Evolutionary conservation across 2,329 filamentous ascomycete genomes (phyloP).

Genomic region (Pseudophaeomoniella oleicola): DNA sequence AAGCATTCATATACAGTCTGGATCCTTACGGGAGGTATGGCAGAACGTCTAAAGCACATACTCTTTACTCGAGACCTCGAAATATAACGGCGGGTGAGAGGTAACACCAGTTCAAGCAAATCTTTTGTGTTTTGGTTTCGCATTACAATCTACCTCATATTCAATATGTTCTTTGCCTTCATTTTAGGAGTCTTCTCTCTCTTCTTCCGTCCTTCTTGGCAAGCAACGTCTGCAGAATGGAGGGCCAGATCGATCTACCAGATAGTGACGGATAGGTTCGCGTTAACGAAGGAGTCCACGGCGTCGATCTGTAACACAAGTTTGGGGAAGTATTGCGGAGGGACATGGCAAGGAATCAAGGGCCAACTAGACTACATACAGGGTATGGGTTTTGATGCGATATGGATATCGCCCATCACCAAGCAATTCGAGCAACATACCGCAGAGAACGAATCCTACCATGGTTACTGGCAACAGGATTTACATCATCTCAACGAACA

Average conservation of each 20-base stretch:
- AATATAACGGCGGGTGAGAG: no score
- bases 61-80: no score
- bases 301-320: conserved; percentile 16
- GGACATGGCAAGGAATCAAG: conserved; percentile 34
- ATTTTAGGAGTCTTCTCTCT: no score
- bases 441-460: conserved; percentile 31
- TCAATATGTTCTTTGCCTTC: no score
- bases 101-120: no score
- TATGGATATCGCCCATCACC: conserved; percentile 30
- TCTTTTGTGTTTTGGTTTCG: no score
- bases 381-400: conserved; percentile 32
- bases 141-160: no score
- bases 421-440: conserved; percentile 22
- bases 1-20: no score
- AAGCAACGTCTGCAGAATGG: conserved; percentile 20
- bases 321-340: conserved; percentile 31
- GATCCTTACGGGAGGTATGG: no score
- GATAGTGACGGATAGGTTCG: conserved; percentile 31
- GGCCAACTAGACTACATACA: conserved; percentile 36
- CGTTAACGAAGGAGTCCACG: conserved; percentile 23
- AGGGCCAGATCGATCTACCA: conserved; percentile 29
- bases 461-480: conserved; percentile 36
- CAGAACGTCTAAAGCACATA: no score
- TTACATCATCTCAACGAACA: conserved; percentile 33
- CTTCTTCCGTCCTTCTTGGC: neutral